These are phyloP conservation scores for Botrytis medusae DNA, from an alignment of 2,329 filamentous ascomycete species.

Conservation along the genomic window DNA sequence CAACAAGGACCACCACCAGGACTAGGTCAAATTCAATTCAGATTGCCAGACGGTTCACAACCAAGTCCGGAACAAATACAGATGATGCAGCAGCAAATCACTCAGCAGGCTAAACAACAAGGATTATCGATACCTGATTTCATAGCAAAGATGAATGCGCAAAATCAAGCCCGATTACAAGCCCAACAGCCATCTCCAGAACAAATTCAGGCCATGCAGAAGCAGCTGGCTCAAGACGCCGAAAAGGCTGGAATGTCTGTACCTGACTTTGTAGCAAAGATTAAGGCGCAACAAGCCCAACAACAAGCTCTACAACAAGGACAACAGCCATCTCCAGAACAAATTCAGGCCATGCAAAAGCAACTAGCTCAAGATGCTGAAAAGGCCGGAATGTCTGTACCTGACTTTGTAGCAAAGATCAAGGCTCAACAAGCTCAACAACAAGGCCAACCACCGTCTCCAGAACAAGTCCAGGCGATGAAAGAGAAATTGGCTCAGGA, in stretches of 20 bases:
- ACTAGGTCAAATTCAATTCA: slow-evolving; percentile 28
- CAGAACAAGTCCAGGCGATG: slow-evolving; percentile 82
- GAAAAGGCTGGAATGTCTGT: slow-evolving; percentile 81
- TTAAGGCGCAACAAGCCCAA: slow-evolving; percentile 55
- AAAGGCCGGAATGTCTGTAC: slow-evolving; percentile 80
- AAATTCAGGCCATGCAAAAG: slow-evolving; percentile 80
- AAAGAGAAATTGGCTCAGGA: slow-evolving; percentile 80
- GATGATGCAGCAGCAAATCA: slow-evolving; percentile 78
- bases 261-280: slow-evolving; percentile 75
- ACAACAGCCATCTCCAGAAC: slow-evolving; percentile 70
- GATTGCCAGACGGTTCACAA: slow-evolving; percentile 40
- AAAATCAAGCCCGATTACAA: slow-evolving; percentile 18
- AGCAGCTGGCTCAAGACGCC: slow-evolving; percentile 78
- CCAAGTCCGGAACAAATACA: slow-evolving; percentile 83
- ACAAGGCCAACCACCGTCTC: slow-evolving; percentile 57
- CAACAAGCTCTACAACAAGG: slow-evolving; percentile 38
- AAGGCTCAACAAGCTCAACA: slow-evolving; percentile 55
- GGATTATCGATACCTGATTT: slow-evolving; percentile 86
- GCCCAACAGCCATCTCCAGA: slow-evolving; percentile 66
- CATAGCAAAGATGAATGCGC: slow-evolving; percentile 63
- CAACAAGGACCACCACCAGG: slow-evolving; percentile 24
- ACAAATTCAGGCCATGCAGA: slow-evolving; percentile 82
- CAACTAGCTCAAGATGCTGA: slow-evolving; percentile 80
- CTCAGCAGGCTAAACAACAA: slow-evolving; percentile 76
- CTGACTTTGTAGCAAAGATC: slow-evolving; percentile 74